Evolutionary conservation across 1,139 yeast species (phyloP), one percentile per base, ranked within the genome.

Genomic region (Pichia sp.): DNA sequence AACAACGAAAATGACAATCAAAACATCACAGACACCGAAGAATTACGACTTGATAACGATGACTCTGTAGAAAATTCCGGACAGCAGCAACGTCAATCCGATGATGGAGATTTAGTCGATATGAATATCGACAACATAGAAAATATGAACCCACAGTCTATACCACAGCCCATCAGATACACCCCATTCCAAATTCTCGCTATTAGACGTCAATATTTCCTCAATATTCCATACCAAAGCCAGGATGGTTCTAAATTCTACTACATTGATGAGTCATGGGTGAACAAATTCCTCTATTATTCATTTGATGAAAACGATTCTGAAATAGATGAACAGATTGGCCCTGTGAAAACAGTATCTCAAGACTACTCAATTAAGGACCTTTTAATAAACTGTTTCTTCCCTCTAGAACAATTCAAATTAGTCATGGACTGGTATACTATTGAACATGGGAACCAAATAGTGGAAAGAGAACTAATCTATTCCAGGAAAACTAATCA

Each of bases 381-480:
- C 5, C 2, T 22, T 2, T 32, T 32, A 10, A 14, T 17, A 4
- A 41, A n/a, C n/a, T n/a, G 32, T 19, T 49, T 49, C 17, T 32
- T 49, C 11, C 24, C 32, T 3, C 30, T 18, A 31, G 44, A 41
- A 11, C 34, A 46, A 35, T 83, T 77, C 57, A 58, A 68, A 3
- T 58, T 69, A 47, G 62, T 83, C 15, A 61, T 62, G 1, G 68
- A 70, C 24, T 79, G 85, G 83, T 82, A 81, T 61, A 86, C 85
- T 0, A 44, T 76, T 15, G 53, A 64, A 3, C 73, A 74, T 0
- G 54, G 58, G 5, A 66, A 71, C 6, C 59, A 59, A 8, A 79
- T 84, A 0, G 71, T 82, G 1, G 59, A 69, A 4, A 72, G 90
- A 30, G 67, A 67, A 28, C 59, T 79, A 5, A 46, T 47, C 0